Base-by-base conservation (phyloP, 257 asterid species). In the Solanum pimpinellifolium region DNA sequence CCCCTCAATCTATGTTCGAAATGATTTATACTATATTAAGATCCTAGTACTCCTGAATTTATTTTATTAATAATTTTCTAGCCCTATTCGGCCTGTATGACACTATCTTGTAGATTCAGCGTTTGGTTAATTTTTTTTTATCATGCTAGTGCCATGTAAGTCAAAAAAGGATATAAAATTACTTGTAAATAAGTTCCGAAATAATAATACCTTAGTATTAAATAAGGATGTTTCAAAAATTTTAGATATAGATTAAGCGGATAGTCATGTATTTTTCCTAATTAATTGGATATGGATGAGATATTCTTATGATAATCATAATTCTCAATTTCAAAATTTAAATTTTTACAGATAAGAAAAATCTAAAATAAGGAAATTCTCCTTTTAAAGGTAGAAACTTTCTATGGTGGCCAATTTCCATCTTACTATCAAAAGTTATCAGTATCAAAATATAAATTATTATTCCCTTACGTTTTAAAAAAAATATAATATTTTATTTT, bases 81-180 rank as follows among this genome's bases (percentile, higher is more conserved):
- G 35, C 35, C 5, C 35, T 33, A 3, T 33, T 33, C 1, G 1
- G 1, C 5, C 35, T 33, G 0, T 3, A 0, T 33, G 5, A 3
- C 1, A 33, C 1, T 33, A 33, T 33, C 35, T 33, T 33, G 35
- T 33, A 0, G 5, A 0, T 0, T 0, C 5, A 33, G 35, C 1
- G 35, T 33, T 31, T 3, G 35, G 5, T 33, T 33, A 0, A 3
- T 33, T 33, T 33, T 33, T 33, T 33, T 33, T 33, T 33, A 33
- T 33, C 35, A 33, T 33, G 5, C 35, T 33, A 33, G 35, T 33
- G 35, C 35, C 35, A 33, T 0, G 0, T 33, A 33, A 33, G 1
- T 3, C 0, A 33, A 33, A 33, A 33, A 31, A 2, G 2, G 3
- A 31, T 31, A 31, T 31, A 33, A 33, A 31, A 31, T 31, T 31